phyloP scores from a whole-genome alignment of 306 rosid species.

The Neltuma alba region DNA sequence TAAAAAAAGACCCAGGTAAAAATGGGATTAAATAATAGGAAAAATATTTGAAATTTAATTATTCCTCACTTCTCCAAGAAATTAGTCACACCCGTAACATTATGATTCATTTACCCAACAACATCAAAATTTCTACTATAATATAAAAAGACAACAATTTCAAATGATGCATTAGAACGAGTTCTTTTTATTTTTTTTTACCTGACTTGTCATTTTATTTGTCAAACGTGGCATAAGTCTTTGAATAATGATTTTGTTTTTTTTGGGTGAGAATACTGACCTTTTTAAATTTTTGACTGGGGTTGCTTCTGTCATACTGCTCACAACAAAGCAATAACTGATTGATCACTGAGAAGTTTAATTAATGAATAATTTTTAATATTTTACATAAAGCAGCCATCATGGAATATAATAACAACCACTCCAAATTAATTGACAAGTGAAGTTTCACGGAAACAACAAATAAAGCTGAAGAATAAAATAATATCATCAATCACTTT shows the following conservation, averaged over 20 bases:
- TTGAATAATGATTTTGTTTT: no score
- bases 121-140: neutral
- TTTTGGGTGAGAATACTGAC: no score
- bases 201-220: neutral
- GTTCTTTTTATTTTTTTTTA: no score
- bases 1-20: no score
- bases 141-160: neutral
- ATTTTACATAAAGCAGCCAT: neutral
- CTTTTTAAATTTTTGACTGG: no score
- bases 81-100: no score
- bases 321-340: no score
- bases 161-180: neutral
- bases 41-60: neutral
- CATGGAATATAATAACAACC: neutral
- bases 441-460: conserved; percentile 12
- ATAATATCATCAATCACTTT: neutral
- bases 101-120: no score
- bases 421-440: neutral
- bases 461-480: neutral
- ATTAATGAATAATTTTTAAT: neutral
- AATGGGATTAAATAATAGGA: neutral
- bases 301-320: no score
- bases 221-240: neutral
- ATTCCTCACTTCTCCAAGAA: no score
- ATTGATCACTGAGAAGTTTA: no score